phyloP scores from a whole-genome alignment of 768 basidiomycete species.

The Pleurotus pulmonarius region DNA sequence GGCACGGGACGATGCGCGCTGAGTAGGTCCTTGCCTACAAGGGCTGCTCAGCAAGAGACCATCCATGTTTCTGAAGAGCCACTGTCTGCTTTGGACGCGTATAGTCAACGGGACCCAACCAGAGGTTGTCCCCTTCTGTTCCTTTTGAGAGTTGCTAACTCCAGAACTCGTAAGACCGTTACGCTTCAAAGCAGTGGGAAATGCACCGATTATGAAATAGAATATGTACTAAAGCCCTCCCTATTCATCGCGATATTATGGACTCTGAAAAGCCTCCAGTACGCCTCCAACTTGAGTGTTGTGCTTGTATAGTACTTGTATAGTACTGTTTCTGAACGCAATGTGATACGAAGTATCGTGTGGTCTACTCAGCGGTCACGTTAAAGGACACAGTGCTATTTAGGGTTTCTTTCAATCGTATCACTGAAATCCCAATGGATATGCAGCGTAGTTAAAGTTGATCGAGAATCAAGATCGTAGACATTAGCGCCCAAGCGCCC shows the following conservation, averaged over 20 bases:
- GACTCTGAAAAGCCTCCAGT: constrained; percentile 33
- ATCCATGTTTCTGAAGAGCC: not conserved
- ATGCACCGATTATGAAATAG: constrained; percentile 98
- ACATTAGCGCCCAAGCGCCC: too few relatives aligned
- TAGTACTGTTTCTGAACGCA: not conserved
- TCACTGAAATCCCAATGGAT: too few relatives aligned
- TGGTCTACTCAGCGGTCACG: too few relatives aligned
- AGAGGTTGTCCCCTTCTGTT: not conserved
- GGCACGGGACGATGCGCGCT: too few relatives aligned
- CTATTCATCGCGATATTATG: not conserved
- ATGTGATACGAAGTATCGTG: too few relatives aligned
- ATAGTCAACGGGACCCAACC: not conserved
- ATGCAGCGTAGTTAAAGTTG: too few relatives aligned
- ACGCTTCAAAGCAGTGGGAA: constrained; percentile 95
- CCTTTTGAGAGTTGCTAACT: not conserved
- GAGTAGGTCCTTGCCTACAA: too few relatives aligned
- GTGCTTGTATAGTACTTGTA: not conserved
- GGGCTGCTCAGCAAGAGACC: not conserved
- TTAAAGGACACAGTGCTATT: too few relatives aligned
- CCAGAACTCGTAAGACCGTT: constrained; percentile 67
- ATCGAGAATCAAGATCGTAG: too few relatives aligned
- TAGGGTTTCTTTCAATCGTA: too few relatives aligned
- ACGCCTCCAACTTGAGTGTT: constrained; percentile 61
- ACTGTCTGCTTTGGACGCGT: not conserved
- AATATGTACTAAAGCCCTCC: constrained; percentile 76